These are phyloP conservation scores for Ceratocystis ficicola DNA, from an alignment of 2,329 filamentous ascomycete species.

Conservation along the genomic window DNA sequence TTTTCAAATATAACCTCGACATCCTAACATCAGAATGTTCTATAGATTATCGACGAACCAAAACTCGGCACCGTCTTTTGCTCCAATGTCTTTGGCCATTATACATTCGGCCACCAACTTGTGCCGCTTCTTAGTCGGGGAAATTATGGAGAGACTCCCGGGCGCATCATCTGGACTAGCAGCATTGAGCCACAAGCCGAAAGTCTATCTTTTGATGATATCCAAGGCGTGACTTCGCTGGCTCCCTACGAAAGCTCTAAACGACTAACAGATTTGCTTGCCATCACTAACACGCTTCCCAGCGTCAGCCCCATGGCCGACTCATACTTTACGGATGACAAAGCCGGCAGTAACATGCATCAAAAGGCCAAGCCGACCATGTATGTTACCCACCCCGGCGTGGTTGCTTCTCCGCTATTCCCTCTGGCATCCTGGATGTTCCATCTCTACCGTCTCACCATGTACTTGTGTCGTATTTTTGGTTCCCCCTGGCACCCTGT, in stretches of 20 bases:
- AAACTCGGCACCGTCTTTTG: slow-evolving; percentile 71
- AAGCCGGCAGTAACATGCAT: not conserved
- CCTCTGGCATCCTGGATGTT: slow-evolving; percentile 58
- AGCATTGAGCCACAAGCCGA: slow-evolving; percentile 55
- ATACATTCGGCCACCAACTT: slow-evolving; percentile 71
- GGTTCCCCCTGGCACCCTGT: slow-evolving; percentile 84
- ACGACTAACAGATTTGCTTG: slow-evolving; percentile 70
- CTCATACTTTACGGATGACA: slow-evolving; percentile 20
- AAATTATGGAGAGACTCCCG: slow-evolving; percentile 32
- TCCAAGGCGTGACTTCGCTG: slow-evolving; percentile 55
- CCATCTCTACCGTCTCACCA: slow-evolving; percentile 53
- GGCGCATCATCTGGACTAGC: slow-evolving; percentile 75
- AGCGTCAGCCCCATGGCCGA: slow-evolving; percentile 37
- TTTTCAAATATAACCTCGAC: not conserved
- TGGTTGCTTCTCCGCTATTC: slow-evolving; percentile 72
- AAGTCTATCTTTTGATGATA: slow-evolving; percentile 53
- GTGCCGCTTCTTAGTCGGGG: slow-evolving; percentile 55
- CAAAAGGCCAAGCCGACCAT: slow-evolving; percentile 41
- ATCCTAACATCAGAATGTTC: not conserved
- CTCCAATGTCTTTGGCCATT: slow-evolving; percentile 91
- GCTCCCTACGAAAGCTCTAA: slow-evolving; percentile 78
- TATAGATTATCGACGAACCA: slow-evolving; percentile 30
- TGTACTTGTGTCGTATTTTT: slow-evolving; percentile 60
- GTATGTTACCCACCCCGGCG: slow-evolving; percentile 75
- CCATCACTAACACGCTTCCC: slow-evolving; percentile 59